These are phyloP conservation scores for Cairneyella variabilis DNA, from an alignment of 495 filamentous ascomycete species.

Conservation along the genomic window DNA sequence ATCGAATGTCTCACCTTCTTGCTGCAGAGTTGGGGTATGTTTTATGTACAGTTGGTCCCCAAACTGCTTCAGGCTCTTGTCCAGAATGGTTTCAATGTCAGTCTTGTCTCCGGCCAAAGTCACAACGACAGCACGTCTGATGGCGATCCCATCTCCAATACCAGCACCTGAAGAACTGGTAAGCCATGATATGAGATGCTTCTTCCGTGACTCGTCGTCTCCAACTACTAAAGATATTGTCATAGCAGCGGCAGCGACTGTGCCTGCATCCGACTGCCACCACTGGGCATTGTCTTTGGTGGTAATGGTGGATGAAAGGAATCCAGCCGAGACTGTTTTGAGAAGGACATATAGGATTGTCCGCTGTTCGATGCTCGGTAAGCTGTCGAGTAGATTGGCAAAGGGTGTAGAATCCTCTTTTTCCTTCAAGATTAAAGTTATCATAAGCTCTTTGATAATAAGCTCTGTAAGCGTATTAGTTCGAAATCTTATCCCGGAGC, in stretches of 20 bases:
- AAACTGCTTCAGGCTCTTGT: conserved; percentile 67
- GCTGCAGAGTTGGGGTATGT: conserved; percentile 73
- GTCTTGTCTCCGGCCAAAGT: conserved; percentile 50
- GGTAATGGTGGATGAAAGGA: conserved; percentile 18
- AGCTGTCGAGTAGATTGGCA: conserved; percentile 36
- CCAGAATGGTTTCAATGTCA: conserved; percentile 53
- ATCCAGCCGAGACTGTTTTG: conserved; percentile 51
- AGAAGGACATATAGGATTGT: conserved; percentile 54
- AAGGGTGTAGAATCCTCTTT: conserved; percentile 30
- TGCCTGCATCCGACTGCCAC: conserved; percentile 32
- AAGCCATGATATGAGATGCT: conserved; percentile 66
- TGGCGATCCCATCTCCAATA: conserved; percentile 54
- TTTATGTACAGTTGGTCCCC: conserved; percentile 84
- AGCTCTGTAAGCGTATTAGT: conserved; percentile 17
- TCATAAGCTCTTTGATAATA: conserved; percentile 26
- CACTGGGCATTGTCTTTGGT: conserved; percentile 26
- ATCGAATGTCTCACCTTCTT: conserved; percentile 61
- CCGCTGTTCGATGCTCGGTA: conserved; percentile 55
- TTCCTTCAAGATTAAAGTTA: conserved; percentile 10
- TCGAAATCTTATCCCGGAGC: conserved; percentile 3
- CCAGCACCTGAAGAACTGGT: conserved; percentile 60
- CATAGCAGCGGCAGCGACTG: conserved; percentile 45
- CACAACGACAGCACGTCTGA: conserved; percentile 64
- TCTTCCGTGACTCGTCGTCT: conserved; percentile 34
- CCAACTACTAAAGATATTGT: conserved; percentile 38